phyloP scores from a whole-genome alignment of 164 flowering plant species.

The Paratinospora sagittata region DNA sequence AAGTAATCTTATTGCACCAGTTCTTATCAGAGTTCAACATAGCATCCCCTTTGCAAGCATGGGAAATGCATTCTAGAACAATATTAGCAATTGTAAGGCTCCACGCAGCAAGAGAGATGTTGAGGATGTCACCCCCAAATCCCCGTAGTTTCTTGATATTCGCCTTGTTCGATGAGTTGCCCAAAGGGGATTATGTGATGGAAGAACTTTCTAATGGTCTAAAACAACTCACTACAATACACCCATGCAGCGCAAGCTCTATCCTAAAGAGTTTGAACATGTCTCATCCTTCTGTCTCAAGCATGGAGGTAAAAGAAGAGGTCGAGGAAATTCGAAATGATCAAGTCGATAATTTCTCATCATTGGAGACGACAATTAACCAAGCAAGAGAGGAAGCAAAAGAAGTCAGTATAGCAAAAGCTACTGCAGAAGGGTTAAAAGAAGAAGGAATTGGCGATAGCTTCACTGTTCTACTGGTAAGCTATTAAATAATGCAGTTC shows the following conservation, averaged over 20 bases:
- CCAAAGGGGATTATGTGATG: conserved; percentile 85
- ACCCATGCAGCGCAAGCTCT: conserved; percentile 65
- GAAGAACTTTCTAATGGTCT: conserved; percentile 64
- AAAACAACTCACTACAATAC: conserved; percentile 32
- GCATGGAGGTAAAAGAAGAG: conserved; percentile 26
- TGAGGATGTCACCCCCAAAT: conserved; percentile 65
- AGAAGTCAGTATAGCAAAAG: conserved; percentile 53
- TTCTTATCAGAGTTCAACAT: conserved; percentile 49
- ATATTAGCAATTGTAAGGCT: conserved; percentile 70
- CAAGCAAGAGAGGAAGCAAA: conserved; percentile 69
- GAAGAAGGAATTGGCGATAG: conserved; percentile 79
- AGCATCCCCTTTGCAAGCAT: conserved; percentile 37
- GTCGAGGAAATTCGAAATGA: conserved; percentile 17
- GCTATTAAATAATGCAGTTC: background rate
- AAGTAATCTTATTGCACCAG: conserved; percentile 58
- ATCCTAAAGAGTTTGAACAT: conserved; percentile 49
- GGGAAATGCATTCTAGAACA: conserved; percentile 86
- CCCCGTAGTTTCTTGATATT: conserved; percentile 78
- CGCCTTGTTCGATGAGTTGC: conserved; percentile 64
- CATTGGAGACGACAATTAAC: conserved; percentile 49
- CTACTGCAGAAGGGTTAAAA: conserved; percentile 51
- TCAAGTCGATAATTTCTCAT: conserved; percentile 27
- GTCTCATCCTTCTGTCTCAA: conserved; percentile 17
- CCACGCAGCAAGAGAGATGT: conserved; percentile 91
- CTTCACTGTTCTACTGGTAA: conserved; percentile 55